Conservation (phyloP, 2,329 filamentous ascomycete genomes). For the Parafenestella ontariensis region DNA sequence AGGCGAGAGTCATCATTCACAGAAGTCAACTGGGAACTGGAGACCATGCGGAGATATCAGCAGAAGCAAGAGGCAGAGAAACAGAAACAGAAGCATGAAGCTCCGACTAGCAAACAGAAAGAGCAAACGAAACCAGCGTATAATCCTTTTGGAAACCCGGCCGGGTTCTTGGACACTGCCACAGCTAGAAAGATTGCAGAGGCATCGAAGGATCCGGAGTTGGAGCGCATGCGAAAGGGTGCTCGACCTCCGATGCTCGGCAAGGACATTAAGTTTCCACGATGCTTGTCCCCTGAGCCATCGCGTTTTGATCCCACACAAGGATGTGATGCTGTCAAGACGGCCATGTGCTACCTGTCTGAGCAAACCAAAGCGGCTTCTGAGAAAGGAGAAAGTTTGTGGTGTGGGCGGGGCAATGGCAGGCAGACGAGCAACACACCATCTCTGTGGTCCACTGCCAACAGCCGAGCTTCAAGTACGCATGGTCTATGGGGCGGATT, state of each 20-base stretch:
- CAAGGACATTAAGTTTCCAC: constrained; percentile 77
- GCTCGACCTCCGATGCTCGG: constrained; percentile 87
- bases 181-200: constrained; percentile 34
- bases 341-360: constrained; percentile 59
- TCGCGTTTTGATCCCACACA: constrained; percentile 85
- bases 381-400: constrained; percentile 61
- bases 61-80: constrained; percentile 60
- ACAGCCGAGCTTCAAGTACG: constrained; percentile 61
- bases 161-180: constrained; percentile 33
- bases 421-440: constrained; percentile 39
- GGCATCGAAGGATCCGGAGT: constrained; percentile 49
- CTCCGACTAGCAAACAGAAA: constrained; percentile 46
- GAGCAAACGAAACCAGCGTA: constrained; percentile 24
- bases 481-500: constrained; percentile 79
- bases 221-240: constrained; percentile 64
- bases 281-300: constrained; percentile 81
- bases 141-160: constrained; percentile 51
- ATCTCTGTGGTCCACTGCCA: constrained; percentile 45
- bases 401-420: constrained; percentile 58
- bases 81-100: constrained; percentile 39
- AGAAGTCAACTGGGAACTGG: constrained; percentile 74
- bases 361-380: constrained; percentile 55
- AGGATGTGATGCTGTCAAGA: constrained; percentile 57
- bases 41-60: constrained; percentile 80
- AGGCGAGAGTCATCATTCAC: constrained; percentile 70